phyloP scores from a whole-genome alignment of 169 alveolate genomes.

The Toxoplasma gondii region DNA sequence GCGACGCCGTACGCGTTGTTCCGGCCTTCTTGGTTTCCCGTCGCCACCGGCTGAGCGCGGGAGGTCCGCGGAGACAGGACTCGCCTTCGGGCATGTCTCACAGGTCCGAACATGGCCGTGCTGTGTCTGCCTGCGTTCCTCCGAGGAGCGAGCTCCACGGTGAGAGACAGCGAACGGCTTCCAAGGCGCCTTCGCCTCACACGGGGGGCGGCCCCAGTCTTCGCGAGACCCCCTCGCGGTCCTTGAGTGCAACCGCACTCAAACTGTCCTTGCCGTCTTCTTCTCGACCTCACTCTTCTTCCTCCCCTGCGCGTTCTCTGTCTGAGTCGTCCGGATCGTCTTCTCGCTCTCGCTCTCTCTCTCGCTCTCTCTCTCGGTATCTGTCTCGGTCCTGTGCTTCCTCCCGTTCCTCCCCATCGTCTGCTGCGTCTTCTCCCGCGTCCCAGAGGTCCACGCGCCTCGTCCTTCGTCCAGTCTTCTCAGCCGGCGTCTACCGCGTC shows the following conservation, averaged over 20 bases:
- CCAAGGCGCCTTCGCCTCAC: too few species aligned
- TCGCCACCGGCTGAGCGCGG: background rate
- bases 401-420: background rate
- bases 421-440: background rate
- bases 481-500: background rate
- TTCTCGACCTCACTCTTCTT: background rate
- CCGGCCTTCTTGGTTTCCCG: slow-evolving; percentile 4
- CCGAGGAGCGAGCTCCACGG: too few species aligned
- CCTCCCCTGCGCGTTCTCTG: background rate
- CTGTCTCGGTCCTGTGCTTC: background rate
- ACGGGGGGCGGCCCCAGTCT: too few species aligned
- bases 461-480: background rate
- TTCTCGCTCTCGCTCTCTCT: background rate
- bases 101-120: too few species aligned
- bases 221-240: too few species aligned
- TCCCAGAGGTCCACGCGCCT: background rate
- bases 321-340: background rate
- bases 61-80: too few species aligned
- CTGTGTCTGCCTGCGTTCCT: too few species aligned
- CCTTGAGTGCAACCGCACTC: too few species aligned
- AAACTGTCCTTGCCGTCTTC: background rate
- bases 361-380: background rate
- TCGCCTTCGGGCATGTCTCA: too few species aligned
- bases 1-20: slow-evolving; percentile 12
- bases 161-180: too few species aligned